Evolutionary conservation across 768 basidiomycete genomes (phyloP).

Genomic region (Mycena belliarum): DNA sequence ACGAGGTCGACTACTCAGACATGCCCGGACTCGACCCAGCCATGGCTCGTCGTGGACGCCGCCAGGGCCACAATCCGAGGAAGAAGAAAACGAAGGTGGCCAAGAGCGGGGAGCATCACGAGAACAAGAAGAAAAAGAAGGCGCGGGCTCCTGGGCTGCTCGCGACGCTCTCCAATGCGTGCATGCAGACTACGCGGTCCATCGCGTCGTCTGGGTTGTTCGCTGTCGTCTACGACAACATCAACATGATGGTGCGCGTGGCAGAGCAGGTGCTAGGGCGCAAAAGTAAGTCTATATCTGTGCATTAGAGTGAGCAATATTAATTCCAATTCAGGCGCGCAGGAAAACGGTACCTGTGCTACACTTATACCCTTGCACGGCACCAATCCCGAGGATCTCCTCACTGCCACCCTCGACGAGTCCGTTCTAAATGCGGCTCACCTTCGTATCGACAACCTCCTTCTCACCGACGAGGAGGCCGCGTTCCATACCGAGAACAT

Average conservation of each 20-base stretch:
- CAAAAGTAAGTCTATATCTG: conserved; percentile 14
- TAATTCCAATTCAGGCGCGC: not conserved
- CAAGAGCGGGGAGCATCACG: too few relatives aligned
- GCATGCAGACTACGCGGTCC: not conserved
- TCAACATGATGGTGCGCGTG: conserved; percentile 27
- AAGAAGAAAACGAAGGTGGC: not conserved
- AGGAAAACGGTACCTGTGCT: conserved; percentile 30
- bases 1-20: not conserved
- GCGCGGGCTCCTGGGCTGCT: not conserved
- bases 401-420: conserved; percentile 14
- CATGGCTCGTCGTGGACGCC: not conserved
- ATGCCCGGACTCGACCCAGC: not conserved
- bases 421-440: conserved; percentile 20
- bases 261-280: conserved; percentile 30
- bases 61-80: not conserved
- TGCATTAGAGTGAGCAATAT: too few relatives aligned
- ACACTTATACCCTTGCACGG: conserved; percentile 24
- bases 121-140: not conserved
- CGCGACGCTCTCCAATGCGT: not conserved
- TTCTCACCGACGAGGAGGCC: conserved; percentile 19
- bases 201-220: conserved; percentile 9
- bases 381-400: conserved; percentile 21
- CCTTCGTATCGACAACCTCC: conserved; percentile 22
- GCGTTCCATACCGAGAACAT: not conserved
- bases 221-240: conserved; percentile 30